These are phyloP conservation scores for Neobulgaria alba DNA, from an alignment of 2,329 filamentous ascomycete genomes.

Conservation along the genomic window DNA sequence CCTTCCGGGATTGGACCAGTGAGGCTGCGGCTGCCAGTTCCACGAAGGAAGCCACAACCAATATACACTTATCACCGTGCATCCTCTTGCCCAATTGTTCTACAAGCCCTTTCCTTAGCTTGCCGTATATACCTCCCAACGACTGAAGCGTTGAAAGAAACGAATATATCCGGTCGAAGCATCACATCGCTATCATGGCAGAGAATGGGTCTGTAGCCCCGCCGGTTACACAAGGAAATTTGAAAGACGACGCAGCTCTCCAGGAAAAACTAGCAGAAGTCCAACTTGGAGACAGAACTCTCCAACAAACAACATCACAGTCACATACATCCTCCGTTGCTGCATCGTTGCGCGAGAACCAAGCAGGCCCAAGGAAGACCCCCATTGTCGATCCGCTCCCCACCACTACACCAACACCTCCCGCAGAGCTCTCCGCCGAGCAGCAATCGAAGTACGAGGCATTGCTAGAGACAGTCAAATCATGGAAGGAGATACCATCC, in stretches of 20 bases:
- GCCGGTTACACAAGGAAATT: too few relatives aligned
- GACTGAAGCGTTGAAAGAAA: too few relatives aligned
- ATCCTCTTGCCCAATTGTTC: too few relatives aligned
- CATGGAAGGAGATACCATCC: slow-evolving; percentile 63
- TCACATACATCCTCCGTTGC: slow-evolving; percentile 12
- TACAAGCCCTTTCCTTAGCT: too few relatives aligned
- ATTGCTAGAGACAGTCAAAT: slow-evolving; percentile 60
- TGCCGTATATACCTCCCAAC: too few relatives aligned
- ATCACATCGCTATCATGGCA: too few relatives aligned
- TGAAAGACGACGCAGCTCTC: slow-evolving; percentile 3
- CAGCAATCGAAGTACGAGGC: slow-evolving; percentile 75
- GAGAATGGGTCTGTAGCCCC: too few relatives aligned
- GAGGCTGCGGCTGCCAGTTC: too few relatives aligned
- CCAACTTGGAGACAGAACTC: slow-evolving; percentile 8
- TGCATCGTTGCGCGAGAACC: slow-evolving; percentile 17
- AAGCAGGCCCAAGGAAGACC: slow-evolving; percentile 34
- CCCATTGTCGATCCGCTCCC: slow-evolving; percentile 24
- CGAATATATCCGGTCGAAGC: too few relatives aligned
- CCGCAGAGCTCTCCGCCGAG: slow-evolving; percentile 59
- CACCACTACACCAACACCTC: slow-evolving; percentile 33
- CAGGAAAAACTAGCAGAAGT: slow-evolving; percentile 13
- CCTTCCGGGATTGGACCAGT: too few relatives aligned
- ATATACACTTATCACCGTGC: too few relatives aligned
- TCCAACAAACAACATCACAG: neutral
- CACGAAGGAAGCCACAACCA: too few relatives aligned